A percentile compares a stretch with the other conserved stretches of the same genome.
Conservation (phyloP, 768 basidiomycete genomes). For the Suillus luteus region DNA sequence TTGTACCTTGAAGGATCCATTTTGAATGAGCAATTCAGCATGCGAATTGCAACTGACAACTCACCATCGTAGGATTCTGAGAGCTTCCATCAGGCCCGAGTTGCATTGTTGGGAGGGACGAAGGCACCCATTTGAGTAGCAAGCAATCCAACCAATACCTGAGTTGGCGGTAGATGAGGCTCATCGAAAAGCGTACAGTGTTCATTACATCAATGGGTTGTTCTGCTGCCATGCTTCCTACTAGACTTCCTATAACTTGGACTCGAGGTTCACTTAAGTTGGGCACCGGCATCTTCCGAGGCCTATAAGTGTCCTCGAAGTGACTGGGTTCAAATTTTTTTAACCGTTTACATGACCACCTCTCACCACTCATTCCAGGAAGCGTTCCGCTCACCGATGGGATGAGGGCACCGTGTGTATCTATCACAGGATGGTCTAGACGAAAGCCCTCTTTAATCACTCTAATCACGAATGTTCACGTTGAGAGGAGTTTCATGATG, state of each 20-base stretch:
- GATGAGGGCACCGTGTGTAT: slow-evolving; percentile 42
- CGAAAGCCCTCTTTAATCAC: slow-evolving; percentile 81
- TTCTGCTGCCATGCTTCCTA: neutral
- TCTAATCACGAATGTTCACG: slow-evolving; percentile 70
- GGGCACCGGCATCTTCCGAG: slow-evolving; percentile 7
- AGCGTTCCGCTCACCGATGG: slow-evolving; percentile 64
- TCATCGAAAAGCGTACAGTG: slow-evolving; percentile 10
- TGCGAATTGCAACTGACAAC: slow-evolving; percentile 16
- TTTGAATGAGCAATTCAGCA: slow-evolving; percentile 3
- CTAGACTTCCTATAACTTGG: neutral
- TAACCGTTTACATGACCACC: slow-evolving; percentile 47
- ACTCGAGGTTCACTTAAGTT: no score
- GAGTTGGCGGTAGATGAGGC: slow-evolving; percentile 6
- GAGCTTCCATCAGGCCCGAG: slow-evolving; percentile 51
- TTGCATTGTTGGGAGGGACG: slow-evolving; percentile 62
- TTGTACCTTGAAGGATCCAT: slow-evolving; percentile 52
- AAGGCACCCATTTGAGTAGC: slow-evolving; percentile 22
- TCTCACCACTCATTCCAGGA: slow-evolving; percentile 46
- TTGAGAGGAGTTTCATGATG: slow-evolving; percentile 86
- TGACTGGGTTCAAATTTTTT: neutral
- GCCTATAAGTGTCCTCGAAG: slow-evolving; percentile 4
- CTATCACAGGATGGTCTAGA: slow-evolving; percentile 46
- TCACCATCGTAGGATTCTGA: slow-evolving; percentile 70
- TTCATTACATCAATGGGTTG: neutral
- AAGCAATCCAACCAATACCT: slow-evolving; percentile 28